Percentiles rank a stretch among this genome's conserved stretches.
Evolutionary conservation across 352 stramenopile species (phyloP).

Genomic region (Globisporangium radiosum): DNA sequence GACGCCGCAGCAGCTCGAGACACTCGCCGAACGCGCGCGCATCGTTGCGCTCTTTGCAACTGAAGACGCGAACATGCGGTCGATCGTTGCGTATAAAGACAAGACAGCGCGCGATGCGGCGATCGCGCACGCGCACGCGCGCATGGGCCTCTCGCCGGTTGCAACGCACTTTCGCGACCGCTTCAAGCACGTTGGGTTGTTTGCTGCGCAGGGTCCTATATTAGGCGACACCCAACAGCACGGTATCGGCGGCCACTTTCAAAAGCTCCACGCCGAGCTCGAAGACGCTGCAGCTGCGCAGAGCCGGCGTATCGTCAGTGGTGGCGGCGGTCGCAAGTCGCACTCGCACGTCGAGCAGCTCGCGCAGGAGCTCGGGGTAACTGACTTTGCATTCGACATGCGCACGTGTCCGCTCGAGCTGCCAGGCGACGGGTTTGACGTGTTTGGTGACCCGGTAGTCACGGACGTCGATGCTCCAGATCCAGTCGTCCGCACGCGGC

Average conservation of each 20-base stretch:
- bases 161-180: conserved; percentile 52
- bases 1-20: conserved; percentile 4
- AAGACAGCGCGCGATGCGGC: conserved; percentile 27
- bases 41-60: conserved; percentile 42
- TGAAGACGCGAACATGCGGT: conserved; percentile 49
- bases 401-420: conserved; percentile 23
- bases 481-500: conserved; percentile 8
- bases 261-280: conserved; percentile 48
- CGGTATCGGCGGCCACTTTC: conserved; percentile 63
- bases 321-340: conserved; percentile 1
- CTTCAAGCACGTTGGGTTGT: conserved; percentile 53
- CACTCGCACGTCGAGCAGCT: conserved; percentile 12
- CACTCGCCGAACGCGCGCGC: conserved; percentile 9
- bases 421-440: conserved; percentile 27
- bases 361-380: conserved; percentile 15
- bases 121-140: conserved; percentile 31
- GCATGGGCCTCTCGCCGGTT: conserved; percentile 33
- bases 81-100: conserved; percentile 65
- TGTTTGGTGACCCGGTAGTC: conserved; percentile 20
- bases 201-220: conserved; percentile 33
- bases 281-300: conserved; percentile 1
- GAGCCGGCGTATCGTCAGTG: neutral
- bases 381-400: conserved; percentile 8
- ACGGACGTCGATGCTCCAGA: conserved; percentile 13
- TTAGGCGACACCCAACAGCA: conserved; percentile 12